Percentiles rank a stretch among this genome's conserved stretches.
Evolutionary conservation across 495 filamentous ascomycete genomes (phyloP).

Genomic region (Usnea hakonensis): DNA sequence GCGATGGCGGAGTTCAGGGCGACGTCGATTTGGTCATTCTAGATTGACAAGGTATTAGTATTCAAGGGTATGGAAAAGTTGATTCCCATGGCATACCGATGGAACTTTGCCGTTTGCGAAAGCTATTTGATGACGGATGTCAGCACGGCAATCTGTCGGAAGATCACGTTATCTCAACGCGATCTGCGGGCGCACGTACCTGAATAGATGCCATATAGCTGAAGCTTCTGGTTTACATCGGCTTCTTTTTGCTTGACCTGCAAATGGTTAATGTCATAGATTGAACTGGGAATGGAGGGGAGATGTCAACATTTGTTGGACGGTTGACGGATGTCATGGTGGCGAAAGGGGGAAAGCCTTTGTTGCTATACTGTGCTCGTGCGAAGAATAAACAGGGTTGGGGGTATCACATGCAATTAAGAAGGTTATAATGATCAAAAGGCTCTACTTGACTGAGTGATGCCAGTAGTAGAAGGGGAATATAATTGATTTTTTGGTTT

Average conservation of each 20-base stretch:
- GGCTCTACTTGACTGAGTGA: neutral
- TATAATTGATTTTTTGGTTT: conserved; percentile 9
- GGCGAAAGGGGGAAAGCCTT: neutral
- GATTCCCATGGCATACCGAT: conserved; percentile 53
- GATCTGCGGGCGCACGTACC: conserved; percentile 37
- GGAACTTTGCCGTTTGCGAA: conserved; percentile 88
- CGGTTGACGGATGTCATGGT: conserved; percentile 17
- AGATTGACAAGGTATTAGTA: neutral
- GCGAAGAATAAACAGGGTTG: neutral
- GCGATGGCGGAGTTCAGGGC: conserved; percentile 77
- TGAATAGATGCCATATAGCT: conserved; percentile 84
- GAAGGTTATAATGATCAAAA: conserved; percentile 5
- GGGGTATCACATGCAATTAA: conserved; percentile 15
- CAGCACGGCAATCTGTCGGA: neutral
- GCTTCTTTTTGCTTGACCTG: conserved; percentile 48
- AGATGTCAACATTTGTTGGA: conserved; percentile 11
- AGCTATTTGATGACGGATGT: conserved; percentile 39
- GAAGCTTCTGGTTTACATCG: conserved; percentile 88
- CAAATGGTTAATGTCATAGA: neutral
- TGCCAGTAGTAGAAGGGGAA: conserved; percentile 10
- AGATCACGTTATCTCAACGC: neutral
- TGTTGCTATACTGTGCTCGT: conserved; percentile 8
- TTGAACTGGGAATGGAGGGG: neutral
- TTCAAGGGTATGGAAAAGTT: neutral
- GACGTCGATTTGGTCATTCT: conserved; percentile 92